These are phyloP conservation scores for Blastobotrys malaysiensis DNA, from an alignment of 1,139 yeast genomes.

Conservation along the genomic window DNA sequence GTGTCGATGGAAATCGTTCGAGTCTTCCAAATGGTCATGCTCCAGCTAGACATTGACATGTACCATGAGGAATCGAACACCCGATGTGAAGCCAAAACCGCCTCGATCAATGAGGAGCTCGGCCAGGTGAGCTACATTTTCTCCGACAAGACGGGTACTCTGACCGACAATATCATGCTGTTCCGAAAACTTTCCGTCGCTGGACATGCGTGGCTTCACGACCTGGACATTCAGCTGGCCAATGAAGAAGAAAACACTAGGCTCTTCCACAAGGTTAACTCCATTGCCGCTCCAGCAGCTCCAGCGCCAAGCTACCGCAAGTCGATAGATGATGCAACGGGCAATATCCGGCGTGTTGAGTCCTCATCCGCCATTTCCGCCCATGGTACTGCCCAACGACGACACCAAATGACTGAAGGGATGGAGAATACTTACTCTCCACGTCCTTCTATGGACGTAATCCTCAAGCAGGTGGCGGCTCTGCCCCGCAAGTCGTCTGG, in stretches of 20 bases:
- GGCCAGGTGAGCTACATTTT: conserved; percentile 95
- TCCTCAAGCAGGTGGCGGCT: conserved; percentile 32
- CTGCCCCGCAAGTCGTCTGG: conserved; percentile 30
- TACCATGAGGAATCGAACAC: conserved; percentile 79
- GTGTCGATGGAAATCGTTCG: conserved; percentile 96
- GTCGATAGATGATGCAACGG: conserved; percentile 3
- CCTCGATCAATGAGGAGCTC: conserved; percentile 89
- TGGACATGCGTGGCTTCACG: conserved; percentile 89
- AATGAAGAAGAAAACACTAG: conserved; percentile 9
- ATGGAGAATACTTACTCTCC: conserved; percentile 6
- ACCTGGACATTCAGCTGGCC: conserved; percentile 46
- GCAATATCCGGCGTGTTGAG: conserved; percentile 5
- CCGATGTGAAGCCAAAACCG: conserved; percentile 92
- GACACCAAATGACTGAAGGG: background rate
- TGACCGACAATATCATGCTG: conserved; percentile 50
- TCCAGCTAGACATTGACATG: conserved; percentile 93
- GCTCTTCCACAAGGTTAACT: conserved; percentile 4
- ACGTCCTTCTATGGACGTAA: conserved; percentile 27
- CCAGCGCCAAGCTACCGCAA: background rate
- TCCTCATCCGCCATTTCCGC: conserved; percentile 6
- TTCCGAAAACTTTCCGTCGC: conserved; percentile 41
- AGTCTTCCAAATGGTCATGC: conserved; percentile 70
- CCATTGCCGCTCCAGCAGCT: background rate
- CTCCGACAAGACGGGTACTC: conserved; percentile 95
- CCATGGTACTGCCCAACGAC: background rate